These are phyloP conservation scores for Penicillium ochrochloron DNA, from an alignment of 495 filamentous ascomycete genomes.

Conservation along the genomic window DNA sequence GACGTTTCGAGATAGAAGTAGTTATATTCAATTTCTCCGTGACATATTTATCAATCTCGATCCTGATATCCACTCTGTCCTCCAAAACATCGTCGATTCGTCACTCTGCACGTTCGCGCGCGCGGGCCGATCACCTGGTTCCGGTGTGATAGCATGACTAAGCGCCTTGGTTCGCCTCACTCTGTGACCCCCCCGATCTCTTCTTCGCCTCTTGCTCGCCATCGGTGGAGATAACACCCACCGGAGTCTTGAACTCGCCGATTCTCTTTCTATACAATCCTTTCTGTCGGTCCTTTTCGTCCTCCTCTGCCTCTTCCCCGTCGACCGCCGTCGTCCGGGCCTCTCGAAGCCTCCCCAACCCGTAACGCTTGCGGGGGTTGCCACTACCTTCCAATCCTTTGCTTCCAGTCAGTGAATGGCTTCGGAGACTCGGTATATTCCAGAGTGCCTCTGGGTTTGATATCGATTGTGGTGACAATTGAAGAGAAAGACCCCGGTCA, in stretches of 20 bases:
- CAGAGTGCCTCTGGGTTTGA: slow-evolving; percentile 21
- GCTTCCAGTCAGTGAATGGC: slow-evolving; percentile 28
- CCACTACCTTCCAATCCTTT: slow-evolving; percentile 11
- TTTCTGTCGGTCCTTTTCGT: slow-evolving; percentile 23
- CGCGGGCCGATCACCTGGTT: slow-evolving; percentile 13
- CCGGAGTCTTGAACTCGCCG: slow-evolving; percentile 10
- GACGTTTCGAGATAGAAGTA: neutral
- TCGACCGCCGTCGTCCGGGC: slow-evolving; percentile 13
- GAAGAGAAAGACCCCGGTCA: neutral
- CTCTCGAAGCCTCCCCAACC: slow-evolving; percentile 8
- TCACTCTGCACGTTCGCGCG: slow-evolving; percentile 13
- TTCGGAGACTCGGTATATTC: slow-evolving; percentile 7
- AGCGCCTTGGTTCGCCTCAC: slow-evolving; percentile 16
- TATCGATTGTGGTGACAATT: slow-evolving; percentile 11
- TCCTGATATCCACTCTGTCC: neutral
- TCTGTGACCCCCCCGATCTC: slow-evolving; percentile 9
- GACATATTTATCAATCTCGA: neutral
- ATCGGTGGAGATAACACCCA: slow-evolving; percentile 18
- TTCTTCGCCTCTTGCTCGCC: slow-evolving; percentile 17
- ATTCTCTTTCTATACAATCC: slow-evolving; percentile 11
- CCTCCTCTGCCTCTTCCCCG: neutral
- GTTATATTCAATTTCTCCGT: neutral
- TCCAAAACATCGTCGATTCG: slow-evolving; percentile 2
- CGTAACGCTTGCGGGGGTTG: slow-evolving; percentile 27
- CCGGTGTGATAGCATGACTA: slow-evolving; percentile 26